Conservation (phyloP, 2,329 filamentous ascomycete species). For the Trichoderma sp. region DNA sequence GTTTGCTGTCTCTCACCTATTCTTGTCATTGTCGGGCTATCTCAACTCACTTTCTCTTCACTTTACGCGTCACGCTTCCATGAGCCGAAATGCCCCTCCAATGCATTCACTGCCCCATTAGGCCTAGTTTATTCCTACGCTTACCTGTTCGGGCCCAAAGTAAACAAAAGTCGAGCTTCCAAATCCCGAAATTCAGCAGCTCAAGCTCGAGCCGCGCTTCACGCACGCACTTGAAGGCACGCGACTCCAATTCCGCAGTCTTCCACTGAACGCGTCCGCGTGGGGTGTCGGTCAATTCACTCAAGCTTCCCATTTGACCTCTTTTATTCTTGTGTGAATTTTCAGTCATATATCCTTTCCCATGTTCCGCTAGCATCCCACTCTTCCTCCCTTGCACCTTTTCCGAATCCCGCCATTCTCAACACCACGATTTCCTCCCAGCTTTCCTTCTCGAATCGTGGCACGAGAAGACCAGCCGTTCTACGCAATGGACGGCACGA, state of each 20-base stretch:
- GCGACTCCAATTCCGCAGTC: constrained; percentile 11
- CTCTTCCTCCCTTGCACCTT: background rate
- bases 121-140: background rate
- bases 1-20: background rate
- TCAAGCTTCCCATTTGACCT: no score
- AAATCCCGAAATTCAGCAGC: constrained; percentile 10
- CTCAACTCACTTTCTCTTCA: background rate
- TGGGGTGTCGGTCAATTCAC: constrained; percentile 1
- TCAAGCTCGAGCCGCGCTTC: constrained; percentile 4
- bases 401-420: constrained; percentile 8
- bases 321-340: no score
- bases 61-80: constrained; percentile 22
- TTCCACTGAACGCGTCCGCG: constrained; percentile 15
- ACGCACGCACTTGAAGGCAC: constrained; percentile 17
- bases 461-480: background rate
- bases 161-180: constrained; percentile 26
- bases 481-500: constrained; percentile 30
- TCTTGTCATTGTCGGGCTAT: background rate
- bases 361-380: background rate
- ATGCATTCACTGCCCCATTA: background rate
- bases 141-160: constrained; percentile 13
- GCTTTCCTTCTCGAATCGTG: background rate
- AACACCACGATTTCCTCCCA: background rate
- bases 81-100: background rate
- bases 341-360: background rate